A percentile compares a stretch with the other conserved stretches of the same genome.
phyloP scores from a whole-genome alignment of 352 stramenopile species.

The Globisporangium perplexum region DNA sequence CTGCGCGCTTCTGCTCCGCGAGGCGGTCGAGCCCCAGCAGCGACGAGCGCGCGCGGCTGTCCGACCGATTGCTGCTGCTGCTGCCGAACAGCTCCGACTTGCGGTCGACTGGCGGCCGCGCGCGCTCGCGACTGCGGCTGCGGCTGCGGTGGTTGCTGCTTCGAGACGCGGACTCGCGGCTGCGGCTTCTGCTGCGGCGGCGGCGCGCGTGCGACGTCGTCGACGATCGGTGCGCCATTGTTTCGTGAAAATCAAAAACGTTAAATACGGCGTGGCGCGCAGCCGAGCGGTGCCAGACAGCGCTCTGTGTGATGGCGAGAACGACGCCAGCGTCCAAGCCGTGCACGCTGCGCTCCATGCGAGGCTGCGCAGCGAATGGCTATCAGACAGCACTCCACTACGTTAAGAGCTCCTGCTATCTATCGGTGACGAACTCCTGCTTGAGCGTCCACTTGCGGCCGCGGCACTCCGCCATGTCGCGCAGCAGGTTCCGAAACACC shows the following conservation, averaged over 20 bases:
- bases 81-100: slow-evolving; percentile 24
- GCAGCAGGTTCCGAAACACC: slow-evolving; percentile 80
- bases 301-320: too few species aligned
- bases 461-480: slow-evolving; percentile 71
- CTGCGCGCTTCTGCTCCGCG: slow-evolving; percentile 48
- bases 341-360: too few species aligned
- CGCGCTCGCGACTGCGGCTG: slow-evolving; percentile 11
- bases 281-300: too few species aligned
- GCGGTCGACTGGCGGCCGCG: slow-evolving; percentile 5
- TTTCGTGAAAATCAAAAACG: neutral
- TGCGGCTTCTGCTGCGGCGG: slow-evolving; percentile 18
- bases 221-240: slow-evolving; percentile 15
- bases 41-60: slow-evolving; percentile 18
- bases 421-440: slow-evolving; percentile 30
- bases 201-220: neutral
- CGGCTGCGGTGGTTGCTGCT: slow-evolving; percentile 6
- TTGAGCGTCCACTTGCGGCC: slow-evolving; percentile 73
- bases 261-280: neutral
- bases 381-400: too few species aligned
- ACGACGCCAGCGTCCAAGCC: too few species aligned
- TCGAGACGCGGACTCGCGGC: slow-evolving; percentile 8
- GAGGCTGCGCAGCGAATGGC: too few species aligned
- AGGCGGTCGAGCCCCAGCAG: slow-evolving; percentile 56
- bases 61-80: neutral
- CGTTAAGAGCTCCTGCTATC: too few species aligned